Percentiles rank a stretch among this genome's conserved stretches.
These are phyloP conservation scores for Diaporthe sp. DNA, from an alignment of 2,329 filamentous ascomycete species.

Conservation along the genomic window DNA sequence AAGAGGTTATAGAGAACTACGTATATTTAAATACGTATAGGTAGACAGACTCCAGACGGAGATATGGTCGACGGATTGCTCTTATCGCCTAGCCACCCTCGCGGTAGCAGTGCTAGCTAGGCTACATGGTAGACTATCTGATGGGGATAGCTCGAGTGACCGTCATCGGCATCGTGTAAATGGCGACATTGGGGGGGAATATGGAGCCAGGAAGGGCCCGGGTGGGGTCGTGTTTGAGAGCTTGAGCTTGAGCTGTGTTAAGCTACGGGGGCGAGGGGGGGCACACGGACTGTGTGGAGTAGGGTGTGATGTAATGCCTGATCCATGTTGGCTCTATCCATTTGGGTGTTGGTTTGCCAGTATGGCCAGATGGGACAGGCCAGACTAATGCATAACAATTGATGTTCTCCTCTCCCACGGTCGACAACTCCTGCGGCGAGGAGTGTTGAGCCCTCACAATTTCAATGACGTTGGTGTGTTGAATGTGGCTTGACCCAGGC, in stretches of 20 bases:
- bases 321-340: background rate
- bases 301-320: background rate
- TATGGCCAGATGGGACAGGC: background rate
- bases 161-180: slow-evolving; percentile 26
- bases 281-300: background rate
- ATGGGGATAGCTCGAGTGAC: background rate
- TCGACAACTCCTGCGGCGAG: background rate
- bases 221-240: background rate
- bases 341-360: background rate
- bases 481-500: background rate
- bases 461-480: background rate
- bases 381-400: background rate
- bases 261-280: background rate
- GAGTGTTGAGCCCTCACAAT: background rate
- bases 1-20: background rate
- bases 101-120: background rate
- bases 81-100: slow-evolving; percentile 13
- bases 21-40: background rate
- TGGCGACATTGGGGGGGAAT: slow-evolving; percentile 7
- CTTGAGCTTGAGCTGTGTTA: slow-evolving; percentile 5
- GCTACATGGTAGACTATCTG: background rate
- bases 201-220: background rate
- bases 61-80: background rate
- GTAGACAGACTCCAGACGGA: background rate
- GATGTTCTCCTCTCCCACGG: background rate